These are phyloP conservation scores for Piromyces finnis DNA, from an alignment of 192 early-diverging fungal species.

Conservation along the genomic window DNA sequence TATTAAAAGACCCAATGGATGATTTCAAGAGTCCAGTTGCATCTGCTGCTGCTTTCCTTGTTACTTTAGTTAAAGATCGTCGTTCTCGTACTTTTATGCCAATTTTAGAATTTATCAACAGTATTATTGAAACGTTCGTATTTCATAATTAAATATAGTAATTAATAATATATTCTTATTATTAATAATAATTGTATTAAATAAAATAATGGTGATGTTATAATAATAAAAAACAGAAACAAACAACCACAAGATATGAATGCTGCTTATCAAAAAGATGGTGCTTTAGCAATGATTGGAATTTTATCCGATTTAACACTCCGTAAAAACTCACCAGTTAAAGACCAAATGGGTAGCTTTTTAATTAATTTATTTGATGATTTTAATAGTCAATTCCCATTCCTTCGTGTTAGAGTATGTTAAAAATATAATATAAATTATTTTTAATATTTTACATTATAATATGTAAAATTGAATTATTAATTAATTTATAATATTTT, in stretches of 20 bases:
- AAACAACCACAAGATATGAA: conserved; percentile 43
- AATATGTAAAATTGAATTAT: no score
- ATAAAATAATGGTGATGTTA: not conserved
- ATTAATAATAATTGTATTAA: no score
- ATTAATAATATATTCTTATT: not conserved
- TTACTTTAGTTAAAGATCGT: conserved; percentile 57
- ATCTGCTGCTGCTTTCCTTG: conserved; percentile 59
- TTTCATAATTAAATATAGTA: no score
- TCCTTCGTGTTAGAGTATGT: conserved; percentile 56
- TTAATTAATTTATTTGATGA: conserved; percentile 80
- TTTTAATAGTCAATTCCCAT: conserved; percentile 64
- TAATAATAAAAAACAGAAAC: conserved; percentile 31
- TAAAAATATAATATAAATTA: no score
- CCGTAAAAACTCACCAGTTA: conserved; percentile 53
- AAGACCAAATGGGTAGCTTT: conserved; percentile 63
- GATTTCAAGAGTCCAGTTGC: conserved; percentile 61
- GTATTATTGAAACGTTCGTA: conserved; percentile 27
- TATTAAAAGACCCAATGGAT: conserved; percentile 62
- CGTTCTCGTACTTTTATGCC: conserved; percentile 59
- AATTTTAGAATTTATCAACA: conserved; percentile 64
- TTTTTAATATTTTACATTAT: no score
- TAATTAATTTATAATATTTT: no score
- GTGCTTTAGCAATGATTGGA: conserved; percentile 75
- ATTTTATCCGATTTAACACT: conserved; percentile 49
- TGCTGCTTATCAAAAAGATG: conserved; percentile 68